phyloP scores from a whole-genome alignment of 352 stramenopile species.

The Thalassiosira allenii region DNA sequence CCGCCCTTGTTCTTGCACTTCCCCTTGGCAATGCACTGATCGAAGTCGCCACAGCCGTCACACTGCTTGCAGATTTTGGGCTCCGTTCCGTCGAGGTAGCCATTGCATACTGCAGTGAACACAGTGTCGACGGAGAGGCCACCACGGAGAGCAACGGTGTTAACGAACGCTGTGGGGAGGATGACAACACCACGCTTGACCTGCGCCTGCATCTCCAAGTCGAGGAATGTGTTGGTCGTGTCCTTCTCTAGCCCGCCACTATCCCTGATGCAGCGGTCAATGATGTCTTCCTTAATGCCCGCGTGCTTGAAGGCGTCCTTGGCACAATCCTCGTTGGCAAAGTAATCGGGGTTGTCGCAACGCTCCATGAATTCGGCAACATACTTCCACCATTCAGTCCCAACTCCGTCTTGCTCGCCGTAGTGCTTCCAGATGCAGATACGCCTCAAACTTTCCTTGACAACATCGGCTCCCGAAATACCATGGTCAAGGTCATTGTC shows the following conservation, averaged over 20 bases:
- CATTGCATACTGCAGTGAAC: slow-evolving; percentile 88
- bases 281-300: slow-evolving; percentile 87
- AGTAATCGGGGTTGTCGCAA: slow-evolving; percentile 85
- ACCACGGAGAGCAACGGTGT: slow-evolving; percentile 92
- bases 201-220: slow-evolving; percentile 88
- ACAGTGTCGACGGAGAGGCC: slow-evolving; percentile 87
- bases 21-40: slow-evolving; percentile 54
- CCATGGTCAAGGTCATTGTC: slow-evolving; percentile 93
- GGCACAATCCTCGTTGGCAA: slow-evolving; percentile 89
- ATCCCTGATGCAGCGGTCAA: slow-evolving; percentile 94
- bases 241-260: slow-evolving; percentile 90
- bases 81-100: slow-evolving; percentile 80
- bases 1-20: slow-evolving; percentile 37
- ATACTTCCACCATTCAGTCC: slow-evolving; percentile 95
- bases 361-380: slow-evolving; percentile 90
- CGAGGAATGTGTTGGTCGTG: slow-evolving; percentile 89
- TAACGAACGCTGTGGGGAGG: slow-evolving; percentile 93
- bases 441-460: slow-evolving; percentile 91
- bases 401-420: slow-evolving; percentile 87
- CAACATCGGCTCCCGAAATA: slow-evolving; percentile 93
- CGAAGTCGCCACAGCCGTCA: slow-evolving; percentile 39
- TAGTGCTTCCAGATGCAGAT: slow-evolving; percentile 95
- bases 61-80: slow-evolving; percentile 74
- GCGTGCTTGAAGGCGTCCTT: slow-evolving; percentile 91
- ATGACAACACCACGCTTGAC: slow-evolving; percentile 91